Evolutionary conservation across 805 yeast genomes (phyloP), one percentile per base, ranked within the genome.

Genomic region (Yarrowia deformans): DNA sequence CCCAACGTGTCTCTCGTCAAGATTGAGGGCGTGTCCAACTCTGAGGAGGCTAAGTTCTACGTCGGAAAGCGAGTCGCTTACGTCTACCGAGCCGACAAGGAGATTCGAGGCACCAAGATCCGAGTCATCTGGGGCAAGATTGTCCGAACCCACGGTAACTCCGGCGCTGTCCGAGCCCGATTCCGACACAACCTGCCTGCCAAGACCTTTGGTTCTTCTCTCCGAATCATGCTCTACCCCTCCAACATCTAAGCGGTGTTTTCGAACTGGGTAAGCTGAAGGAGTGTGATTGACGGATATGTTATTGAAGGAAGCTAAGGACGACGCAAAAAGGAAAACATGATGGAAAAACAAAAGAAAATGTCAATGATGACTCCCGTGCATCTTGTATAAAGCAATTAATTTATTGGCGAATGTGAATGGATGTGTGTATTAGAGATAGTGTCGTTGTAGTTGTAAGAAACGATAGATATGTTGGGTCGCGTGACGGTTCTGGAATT

Each of bases 51-150:
- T 79, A 90, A 91, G 86, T 95, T 95, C 89, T 95, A 95, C 96
- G 88, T 95, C 80, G 99, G 99, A 87, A 95, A 95, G 92, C 91
- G 97, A 84, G 89, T 95, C 77, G 99, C 98, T 79, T 95, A 91
- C 89, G 98, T 95, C 79, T 95, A 95, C 98, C 91, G 97, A 86
- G 97, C 97, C 82, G 85, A 90, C 81, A 95, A 93, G 88, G 98
- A 93, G 87, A 84, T 93, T 82, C 91, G 97, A 90, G 98, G 98
- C 84, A 86, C 98, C 79, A 94, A 95, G 88, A 91, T 94, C 87
- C 92, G 98, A 88, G 98, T 95, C 80, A 93, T 95, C 87, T 95
- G 99, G 99, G 99, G 99, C 70, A 94, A 94, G 88, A 87, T 95
- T 78, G 86, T 96, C 86, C 93, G 98, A 90, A 87, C 98, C 78